Evolutionary conservation across 495 filamentous ascomycete genomes (phyloP).

Genomic region (Lepidopterella palustris): DNA sequence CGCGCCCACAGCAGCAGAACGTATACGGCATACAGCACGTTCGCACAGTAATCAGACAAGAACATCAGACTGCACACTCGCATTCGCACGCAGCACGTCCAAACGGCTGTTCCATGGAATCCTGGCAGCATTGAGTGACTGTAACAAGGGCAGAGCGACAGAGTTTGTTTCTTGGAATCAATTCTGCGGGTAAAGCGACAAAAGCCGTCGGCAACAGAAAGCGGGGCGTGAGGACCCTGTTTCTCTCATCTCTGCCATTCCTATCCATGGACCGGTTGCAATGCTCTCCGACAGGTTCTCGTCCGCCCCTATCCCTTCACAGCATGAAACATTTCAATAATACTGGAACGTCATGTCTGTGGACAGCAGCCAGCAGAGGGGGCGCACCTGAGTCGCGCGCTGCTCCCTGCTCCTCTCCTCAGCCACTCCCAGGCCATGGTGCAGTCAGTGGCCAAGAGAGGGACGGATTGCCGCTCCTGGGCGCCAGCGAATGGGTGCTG

Average conservation of each 20-base stretch:
- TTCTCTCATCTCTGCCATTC: background rate
- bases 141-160: background rate
- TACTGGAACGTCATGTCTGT: background rate
- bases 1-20: no score
- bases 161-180: background rate
- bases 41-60: no score
- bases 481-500: no score
- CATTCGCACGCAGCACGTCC: no score
- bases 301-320: background rate
- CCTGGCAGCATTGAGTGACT: background rate
- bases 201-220: background rate
- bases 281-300: background rate
- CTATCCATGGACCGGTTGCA: background rate
- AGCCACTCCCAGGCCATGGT: background rate
- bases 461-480: background rate
- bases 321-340: slow-evolving; percentile 3
- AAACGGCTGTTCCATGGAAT: background rate
- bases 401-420: background rate
- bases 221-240: background rate
- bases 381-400: background rate
- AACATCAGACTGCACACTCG: no score
- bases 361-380: background rate
- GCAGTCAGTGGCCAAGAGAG: background rate
- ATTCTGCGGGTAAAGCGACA: background rate
- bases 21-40: no score